Conservation (phyloP, 306 rosid genomes). For the Astragalus membranaceus region DNA sequence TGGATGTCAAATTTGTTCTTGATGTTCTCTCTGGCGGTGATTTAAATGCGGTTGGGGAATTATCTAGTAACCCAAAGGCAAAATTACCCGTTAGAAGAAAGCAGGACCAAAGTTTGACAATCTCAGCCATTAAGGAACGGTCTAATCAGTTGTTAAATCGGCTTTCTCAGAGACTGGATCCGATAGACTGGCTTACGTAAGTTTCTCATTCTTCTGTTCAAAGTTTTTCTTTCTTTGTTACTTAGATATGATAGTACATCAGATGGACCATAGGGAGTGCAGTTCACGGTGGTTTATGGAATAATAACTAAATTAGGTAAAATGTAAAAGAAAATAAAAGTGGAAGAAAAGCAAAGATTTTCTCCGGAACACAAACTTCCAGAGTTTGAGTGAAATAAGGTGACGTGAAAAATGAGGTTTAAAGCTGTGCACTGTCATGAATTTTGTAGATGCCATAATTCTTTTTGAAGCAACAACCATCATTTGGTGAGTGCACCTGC, state of each 20-base stretch:
- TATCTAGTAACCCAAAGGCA: conserved; percentile 32
- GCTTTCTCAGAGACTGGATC: conserved; percentile 86
- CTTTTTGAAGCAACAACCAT: neutral
- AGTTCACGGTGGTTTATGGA: conserved; percentile 4
- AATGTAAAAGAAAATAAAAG: conserved; percentile 12
- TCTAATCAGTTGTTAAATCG: conserved; percentile 49
- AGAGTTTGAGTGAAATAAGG: neutral
- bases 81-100: conserved; percentile 57
- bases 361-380: neutral
- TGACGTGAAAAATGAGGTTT: neutral
- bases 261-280: neutral
- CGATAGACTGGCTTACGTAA: conserved; percentile 99
- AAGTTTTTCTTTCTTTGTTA: neutral
- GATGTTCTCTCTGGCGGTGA: conserved; percentile 90
- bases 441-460: neutral
- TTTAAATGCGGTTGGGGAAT: conserved; percentile 47
- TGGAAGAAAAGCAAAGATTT: neutral
- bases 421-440: neutral
- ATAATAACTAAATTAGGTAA: conserved; percentile 2
- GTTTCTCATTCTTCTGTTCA: conserved; percentile 23
- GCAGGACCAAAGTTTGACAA: conserved; percentile 52
- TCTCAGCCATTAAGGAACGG: conserved; percentile 61
- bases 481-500: neutral
- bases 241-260: neutral
- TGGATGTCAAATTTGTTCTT: conserved; percentile 82